Conservation (phyloP, 2,329 filamentous ascomycete genomes). For the Nothomitra cinnamomea region DNA sequence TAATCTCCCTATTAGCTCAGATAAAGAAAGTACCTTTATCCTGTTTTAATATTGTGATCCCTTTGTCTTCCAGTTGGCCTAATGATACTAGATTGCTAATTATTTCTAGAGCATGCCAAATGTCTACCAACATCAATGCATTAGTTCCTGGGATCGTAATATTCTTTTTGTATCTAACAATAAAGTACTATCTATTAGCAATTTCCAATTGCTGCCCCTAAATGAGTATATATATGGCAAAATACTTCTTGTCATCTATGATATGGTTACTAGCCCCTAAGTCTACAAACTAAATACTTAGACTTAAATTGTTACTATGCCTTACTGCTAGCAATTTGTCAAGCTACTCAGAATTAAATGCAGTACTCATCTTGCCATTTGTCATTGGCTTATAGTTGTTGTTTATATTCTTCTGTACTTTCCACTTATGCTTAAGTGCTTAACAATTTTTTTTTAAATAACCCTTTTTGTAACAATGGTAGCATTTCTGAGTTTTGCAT, state of each 20-base stretch:
- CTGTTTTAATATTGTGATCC: not conserved
- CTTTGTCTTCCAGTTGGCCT: not conserved
- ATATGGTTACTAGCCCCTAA: slow-evolving; percentile 3
- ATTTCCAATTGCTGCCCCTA: not conserved
- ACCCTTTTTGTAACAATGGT: not conserved
- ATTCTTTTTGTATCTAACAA: not conserved
- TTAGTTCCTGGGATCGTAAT: not conserved
- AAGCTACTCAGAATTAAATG: not conserved
- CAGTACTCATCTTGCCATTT: not conserved
- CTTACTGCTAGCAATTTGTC: not conserved
- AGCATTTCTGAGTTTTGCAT: not conserved
- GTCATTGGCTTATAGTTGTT: too few species aligned
- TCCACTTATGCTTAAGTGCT: not conserved
- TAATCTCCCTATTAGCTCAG: too few species aligned
- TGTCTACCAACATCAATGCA: not conserved
- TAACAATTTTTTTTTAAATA: not conserved
- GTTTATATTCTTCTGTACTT: not conserved
- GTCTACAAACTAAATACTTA: not conserved
- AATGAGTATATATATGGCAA: not conserved
- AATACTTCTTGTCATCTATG: not conserved
- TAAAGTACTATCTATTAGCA: not conserved
- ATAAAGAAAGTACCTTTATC: not conserved
- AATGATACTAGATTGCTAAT: not conserved
- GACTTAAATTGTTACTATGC: too few species aligned
- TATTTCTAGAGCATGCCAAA: not conserved